Evolutionary conservation across 441 rosid species (phyloP), one percentile per base, ranked within the genome.

Genomic region (Raphanus hybrid): DNA sequence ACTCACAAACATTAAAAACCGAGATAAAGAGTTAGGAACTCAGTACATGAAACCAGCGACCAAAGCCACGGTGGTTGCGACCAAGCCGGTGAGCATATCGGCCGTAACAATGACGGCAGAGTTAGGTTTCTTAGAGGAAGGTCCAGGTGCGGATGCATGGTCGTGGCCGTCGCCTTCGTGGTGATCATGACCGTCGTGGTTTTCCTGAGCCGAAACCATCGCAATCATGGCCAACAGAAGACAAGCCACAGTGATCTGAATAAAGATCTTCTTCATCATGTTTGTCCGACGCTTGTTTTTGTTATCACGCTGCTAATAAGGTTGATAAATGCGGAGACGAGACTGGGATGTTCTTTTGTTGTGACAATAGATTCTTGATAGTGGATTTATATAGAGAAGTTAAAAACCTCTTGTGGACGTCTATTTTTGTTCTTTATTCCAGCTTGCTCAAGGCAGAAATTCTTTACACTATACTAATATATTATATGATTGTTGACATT

Each of bases 71-170:
- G 73, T 34, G 18, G 74, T 63, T 11, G 74, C 45, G 32, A 54
- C 67, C 71, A 76, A 45, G 29, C 73, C 75, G 52, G 83, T 80
- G 48, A 73, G 32, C 67, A 67, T 20, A 54, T 54, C 77, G 6
- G 75, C 72, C 1, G 72, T 58, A 15, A 57, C 65, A 55, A 55
- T 55, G 55, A 65, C 8, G 6, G 71, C 71, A 5, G 65, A 60
- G 16, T 23, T 74, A 14, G 77, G 70, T 37, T 58, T 35, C 45
- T 48, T 72, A 20, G 23, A 1, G 35, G 71, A 67, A 67, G 48
- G 73, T 29, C 63, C 73, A 75, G 78, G 65, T 20, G 74, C 35
- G 0, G 78, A 55, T 67, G 78, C 78, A 1, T 74, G 73, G 67
- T 55, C 71, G 8, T 74, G 71, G 15, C 72, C 72, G 1, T 64